Evolutionary conservation across 805 yeast genomes (phyloP).

Genomic region (Torulaspora gathmanii): DNA sequence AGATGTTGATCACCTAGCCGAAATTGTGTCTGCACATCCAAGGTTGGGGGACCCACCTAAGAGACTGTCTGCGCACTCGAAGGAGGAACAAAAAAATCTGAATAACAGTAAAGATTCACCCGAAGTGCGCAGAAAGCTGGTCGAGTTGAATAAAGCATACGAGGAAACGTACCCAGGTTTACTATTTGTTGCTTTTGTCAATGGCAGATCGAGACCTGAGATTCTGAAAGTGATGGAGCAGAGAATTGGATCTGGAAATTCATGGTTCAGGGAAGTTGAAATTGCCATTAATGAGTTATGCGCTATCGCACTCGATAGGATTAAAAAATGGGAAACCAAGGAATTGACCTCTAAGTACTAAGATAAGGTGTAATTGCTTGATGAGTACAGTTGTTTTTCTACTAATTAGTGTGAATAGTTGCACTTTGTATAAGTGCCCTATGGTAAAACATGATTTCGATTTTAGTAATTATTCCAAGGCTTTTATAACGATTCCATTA

Average conservation of each 20-base stretch:
- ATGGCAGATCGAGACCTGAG: conserved; percentile 64
- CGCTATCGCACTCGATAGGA: conserved; percentile 81
- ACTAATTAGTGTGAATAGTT: background rate
- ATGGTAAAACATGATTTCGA: background rate
- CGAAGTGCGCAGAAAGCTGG: conserved; percentile 46
- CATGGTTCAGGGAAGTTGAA: conserved; percentile 46
- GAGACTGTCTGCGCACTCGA: conserved; percentile 59
- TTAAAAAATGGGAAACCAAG: conserved; percentile 41
- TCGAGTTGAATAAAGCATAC: conserved; percentile 53
- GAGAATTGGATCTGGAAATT: conserved; percentile 42
- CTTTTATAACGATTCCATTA: background rate
- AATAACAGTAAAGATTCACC: conserved; percentile 40
- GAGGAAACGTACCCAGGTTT: conserved; percentile 66
- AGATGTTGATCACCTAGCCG: conserved; percentile 32
- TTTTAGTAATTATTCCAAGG: background rate
- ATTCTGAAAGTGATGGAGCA: conserved; percentile 59
- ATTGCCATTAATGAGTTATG: conserved; percentile 87
- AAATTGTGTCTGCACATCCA: conserved; percentile 88
- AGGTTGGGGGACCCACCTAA: conserved; percentile 65
- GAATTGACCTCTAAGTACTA: conserved; percentile 2
- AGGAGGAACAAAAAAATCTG: conserved; percentile 65
- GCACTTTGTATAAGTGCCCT: background rate
- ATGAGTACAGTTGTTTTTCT: conserved; percentile 1
- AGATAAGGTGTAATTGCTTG: background rate
- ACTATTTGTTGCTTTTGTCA: conserved; percentile 83